Conservation (phyloP, 2,329 filamentous ascomycete species). For the Domatiomyces catenatus region DNA sequence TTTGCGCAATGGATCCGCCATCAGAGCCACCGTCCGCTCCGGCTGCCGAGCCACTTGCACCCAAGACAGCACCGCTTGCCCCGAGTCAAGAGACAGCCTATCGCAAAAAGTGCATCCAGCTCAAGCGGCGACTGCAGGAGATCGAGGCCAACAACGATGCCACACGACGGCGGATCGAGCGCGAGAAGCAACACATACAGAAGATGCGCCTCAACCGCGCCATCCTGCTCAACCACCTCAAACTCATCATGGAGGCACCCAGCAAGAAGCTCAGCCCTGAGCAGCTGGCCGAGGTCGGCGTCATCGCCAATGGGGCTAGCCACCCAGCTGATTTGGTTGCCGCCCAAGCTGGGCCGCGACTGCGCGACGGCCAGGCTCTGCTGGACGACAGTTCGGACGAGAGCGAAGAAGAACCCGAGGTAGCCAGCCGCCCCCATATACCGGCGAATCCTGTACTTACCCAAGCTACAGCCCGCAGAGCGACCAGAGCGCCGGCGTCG, state of each 20-base stretch:
- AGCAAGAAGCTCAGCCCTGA: slow-evolving; percentile 61
- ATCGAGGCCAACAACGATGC: slow-evolving; percentile 85
- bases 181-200: slow-evolving; percentile 71
- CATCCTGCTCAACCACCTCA: slow-evolving; percentile 55
- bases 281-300: slow-evolving; percentile 44
- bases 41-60: slow-evolving; percentile 10
- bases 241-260: slow-evolving; percentile 32
- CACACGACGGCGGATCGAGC: slow-evolving; percentile 59
- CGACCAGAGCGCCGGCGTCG: slow-evolving; percentile 30
- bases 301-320: slow-evolving; percentile 30
- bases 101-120: slow-evolving; percentile 86
- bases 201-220: slow-evolving; percentile 82
- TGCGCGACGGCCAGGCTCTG: slow-evolving; percentile 14
- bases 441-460: slow-evolving; percentile 12
- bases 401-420: slow-evolving; percentile 18
- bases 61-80: slow-evolving; percentile 38
- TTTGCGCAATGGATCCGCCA: slow-evolving; percentile 10
- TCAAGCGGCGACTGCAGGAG: slow-evolving; percentile 80
- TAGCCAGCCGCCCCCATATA: slow-evolving; percentile 12
- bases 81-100: slow-evolving; percentile 93
- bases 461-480: slow-evolving; percentile 28
- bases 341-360: slow-evolving; percentile 10
- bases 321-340: slow-evolving; percentile 38
- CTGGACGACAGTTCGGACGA: slow-evolving; percentile 18
- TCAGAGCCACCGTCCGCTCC: slow-evolving; percentile 15